A percentile compares a stretch with the other conserved stretches of the same genome.
These are phyloP conservation scores for Phyllostachys edulis DNA, from an alignment of 176 grass and related monocot genomes.

Conservation along the genomic window DNA sequence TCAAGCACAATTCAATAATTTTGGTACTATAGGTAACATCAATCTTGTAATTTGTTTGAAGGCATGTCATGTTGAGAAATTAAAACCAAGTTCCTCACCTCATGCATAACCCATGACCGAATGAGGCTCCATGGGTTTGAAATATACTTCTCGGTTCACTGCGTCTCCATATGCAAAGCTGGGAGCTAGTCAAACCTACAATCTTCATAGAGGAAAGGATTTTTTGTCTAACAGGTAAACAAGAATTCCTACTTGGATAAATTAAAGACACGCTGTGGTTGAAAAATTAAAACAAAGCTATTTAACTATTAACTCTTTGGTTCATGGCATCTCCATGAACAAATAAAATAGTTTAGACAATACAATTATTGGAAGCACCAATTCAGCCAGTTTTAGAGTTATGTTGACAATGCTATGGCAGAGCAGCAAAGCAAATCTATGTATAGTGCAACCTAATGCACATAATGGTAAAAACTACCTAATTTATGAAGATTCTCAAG, in stretches of 20 bases:
- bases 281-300: not conserved
- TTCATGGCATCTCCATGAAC: not conserved
- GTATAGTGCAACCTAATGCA: not conserved
- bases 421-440: not conserved
- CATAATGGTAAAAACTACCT: not conserved
- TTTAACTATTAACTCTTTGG: not conserved
- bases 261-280: not conserved
- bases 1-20: not conserved
- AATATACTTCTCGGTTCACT: slow-evolving; percentile 68
- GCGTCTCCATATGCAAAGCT: slow-evolving; percentile 87
- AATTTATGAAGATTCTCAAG: not conserved
- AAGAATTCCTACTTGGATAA: not conserved
- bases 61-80: not conserved
- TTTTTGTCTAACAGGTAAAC: slow-evolving; percentile 6
- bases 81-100: slow-evolving; percentile 45
- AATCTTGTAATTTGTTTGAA: slow-evolving; percentile 23
- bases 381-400: not conserved
- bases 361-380: slow-evolving; percentile 5
- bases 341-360: slow-evolving; percentile 6
- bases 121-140: slow-evolving; percentile 60
- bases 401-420: not conserved
- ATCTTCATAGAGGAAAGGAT: slow-evolving; percentile 47
- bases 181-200: slow-evolving; percentile 80
- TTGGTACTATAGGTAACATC: slow-evolving; percentile 8
- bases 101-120: slow-evolving; percentile 78